Conservation (phyloP, 495 filamentous ascomycete genomes). For the Hypoxylon fragiforme region DNA sequence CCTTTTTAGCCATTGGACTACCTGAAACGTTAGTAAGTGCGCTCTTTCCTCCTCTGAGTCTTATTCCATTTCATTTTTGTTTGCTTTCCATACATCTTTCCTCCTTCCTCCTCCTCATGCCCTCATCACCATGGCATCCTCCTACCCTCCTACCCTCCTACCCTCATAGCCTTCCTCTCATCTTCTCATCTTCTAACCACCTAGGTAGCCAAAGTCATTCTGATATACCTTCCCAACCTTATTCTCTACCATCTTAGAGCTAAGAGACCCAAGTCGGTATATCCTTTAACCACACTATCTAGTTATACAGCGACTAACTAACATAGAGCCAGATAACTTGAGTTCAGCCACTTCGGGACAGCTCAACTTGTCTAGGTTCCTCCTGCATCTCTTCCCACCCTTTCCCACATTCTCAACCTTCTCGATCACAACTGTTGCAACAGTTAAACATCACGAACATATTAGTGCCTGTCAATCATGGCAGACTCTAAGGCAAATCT, state of each 20-base stretch:
- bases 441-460: background rate
- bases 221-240: background rate
- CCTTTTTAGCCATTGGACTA: too few species aligned
- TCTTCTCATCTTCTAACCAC: background rate
- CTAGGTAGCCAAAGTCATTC: too few species aligned
- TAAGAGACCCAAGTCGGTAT: too few species aligned
- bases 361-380: background rate
- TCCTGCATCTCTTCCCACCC: background rate
- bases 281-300: background rate
- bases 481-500: too few species aligned
- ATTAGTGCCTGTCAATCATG: background rate
- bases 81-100: background rate
- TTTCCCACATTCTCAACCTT: background rate
- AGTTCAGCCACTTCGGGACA: background rate
- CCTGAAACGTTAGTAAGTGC: too few species aligned
- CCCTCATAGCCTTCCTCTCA: background rate
- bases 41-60: background rate
- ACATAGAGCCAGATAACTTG: background rate
- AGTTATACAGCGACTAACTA: background rate
- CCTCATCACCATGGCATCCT: background rate
- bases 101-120: background rate
- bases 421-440: too few species aligned
- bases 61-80: background rate
- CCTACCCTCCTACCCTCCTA: background rate
- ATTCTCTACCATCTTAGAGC: background rate